A percentile compares a stretch with the other conserved stretches of the same genome.
These are phyloP conservation scores for Pleurotus tuoliensis DNA, from an alignment of 768 basidiomycete genomes.

Conservation along the genomic window DNA sequence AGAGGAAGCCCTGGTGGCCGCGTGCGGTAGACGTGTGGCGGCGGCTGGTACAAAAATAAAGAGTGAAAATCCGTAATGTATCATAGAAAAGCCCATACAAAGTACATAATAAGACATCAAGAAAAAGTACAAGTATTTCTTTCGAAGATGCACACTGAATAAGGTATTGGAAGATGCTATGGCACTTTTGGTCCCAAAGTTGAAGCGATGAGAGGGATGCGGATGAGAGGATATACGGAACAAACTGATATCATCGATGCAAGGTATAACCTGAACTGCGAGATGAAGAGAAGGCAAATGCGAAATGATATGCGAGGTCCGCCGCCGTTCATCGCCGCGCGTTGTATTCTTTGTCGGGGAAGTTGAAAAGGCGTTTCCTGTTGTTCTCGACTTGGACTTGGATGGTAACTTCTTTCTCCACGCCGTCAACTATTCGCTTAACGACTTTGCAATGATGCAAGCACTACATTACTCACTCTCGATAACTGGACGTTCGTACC, in stretches of 20 bases:
- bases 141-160: too few relatives aligned
- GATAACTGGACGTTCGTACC: slow-evolving; percentile 35
- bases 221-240: not conserved
- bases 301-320: not conserved
- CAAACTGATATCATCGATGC: not conserved
- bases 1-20: too few relatives aligned
- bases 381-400: slow-evolving; percentile 55
- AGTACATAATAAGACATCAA: too few relatives aligned
- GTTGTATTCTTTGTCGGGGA: slow-evolving; percentile 39
- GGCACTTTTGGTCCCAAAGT: not conserved
- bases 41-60: too few relatives aligned
- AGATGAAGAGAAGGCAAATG: not conserved
- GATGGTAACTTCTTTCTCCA: slow-evolving; percentile 42
- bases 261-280: not conserved
- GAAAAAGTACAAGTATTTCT: too few relatives aligned
- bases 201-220: not conserved
- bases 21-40: too few relatives aligned
- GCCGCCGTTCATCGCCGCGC: not conserved
- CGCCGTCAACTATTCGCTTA: slow-evolving; percentile 38
- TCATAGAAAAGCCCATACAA: too few relatives aligned
- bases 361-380: slow-evolving; percentile 67
- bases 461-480: slow-evolving; percentile 42
- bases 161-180: not conserved
- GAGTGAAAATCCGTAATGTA: too few relatives aligned
- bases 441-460: not conserved